Conservation (phyloP, 371 early-diverging fungal genomes). For the Syncephalastrum racemosum region DNA sequence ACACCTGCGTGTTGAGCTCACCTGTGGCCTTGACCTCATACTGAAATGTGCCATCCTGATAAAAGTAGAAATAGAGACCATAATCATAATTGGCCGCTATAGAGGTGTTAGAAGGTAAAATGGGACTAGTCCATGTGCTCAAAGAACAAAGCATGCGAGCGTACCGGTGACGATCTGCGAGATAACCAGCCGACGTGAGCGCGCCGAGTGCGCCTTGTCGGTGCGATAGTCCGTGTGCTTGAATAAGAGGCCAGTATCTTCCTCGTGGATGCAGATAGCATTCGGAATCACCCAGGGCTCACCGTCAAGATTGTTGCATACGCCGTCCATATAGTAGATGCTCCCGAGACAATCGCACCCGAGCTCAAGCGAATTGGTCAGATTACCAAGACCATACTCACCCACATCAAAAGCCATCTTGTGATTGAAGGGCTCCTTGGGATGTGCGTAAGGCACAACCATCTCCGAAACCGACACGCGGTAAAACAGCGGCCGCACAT, state of each 20-base stretch:
- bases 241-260: slow-evolving; percentile 40
- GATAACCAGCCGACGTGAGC: slow-evolving; percentile 43
- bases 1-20: slow-evolving; percentile 41
- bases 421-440: slow-evolving; percentile 26
- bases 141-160: background rate
- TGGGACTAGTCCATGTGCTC: too few species aligned
- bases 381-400: slow-evolving; percentile 43
- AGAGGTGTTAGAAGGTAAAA: slow-evolving; percentile 4
- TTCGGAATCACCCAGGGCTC: slow-evolving; percentile 40
- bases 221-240: slow-evolving; percentile 49
- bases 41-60: slow-evolving; percentile 48
- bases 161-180: slow-evolving; percentile 26
- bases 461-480: slow-evolving; percentile 42
- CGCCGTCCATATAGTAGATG: slow-evolving; percentile 45
- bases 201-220: slow-evolving; percentile 30
- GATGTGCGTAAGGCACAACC: slow-evolving; percentile 50
- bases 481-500: slow-evolving; percentile 36
- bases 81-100: slow-evolving; percentile 48
- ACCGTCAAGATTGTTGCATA: slow-evolving; percentile 32
- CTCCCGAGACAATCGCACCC: slow-evolving; percentile 51
- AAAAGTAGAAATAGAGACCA: slow-evolving; percentile 48
- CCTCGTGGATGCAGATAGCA: slow-evolving; percentile 48
- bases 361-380: slow-evolving; percentile 31
- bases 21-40: slow-evolving; percentile 52
- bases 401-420: slow-evolving; percentile 52